Percentiles rank a stretch among this genome's conserved stretches.
These are phyloP conservation scores for Barnettozyma hawaiiensis DNA, from an alignment of 1,139 yeast genomes.

Conservation along the genomic window DNA sequence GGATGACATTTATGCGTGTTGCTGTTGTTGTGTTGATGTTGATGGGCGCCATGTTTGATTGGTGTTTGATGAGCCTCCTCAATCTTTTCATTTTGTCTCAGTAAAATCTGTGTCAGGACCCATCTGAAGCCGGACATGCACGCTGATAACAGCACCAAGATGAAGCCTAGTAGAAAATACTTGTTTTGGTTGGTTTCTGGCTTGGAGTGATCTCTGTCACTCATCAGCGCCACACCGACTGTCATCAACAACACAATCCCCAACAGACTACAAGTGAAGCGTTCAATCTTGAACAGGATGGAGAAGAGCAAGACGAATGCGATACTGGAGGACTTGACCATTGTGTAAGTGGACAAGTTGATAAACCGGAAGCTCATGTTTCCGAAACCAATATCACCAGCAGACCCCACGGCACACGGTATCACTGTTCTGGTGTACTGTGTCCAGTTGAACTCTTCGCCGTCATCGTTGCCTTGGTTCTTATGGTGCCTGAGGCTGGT, in stretches of 20 bases:
- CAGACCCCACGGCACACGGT: constrained; percentile 84
- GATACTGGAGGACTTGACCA: constrained; percentile 75
- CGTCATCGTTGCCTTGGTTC: too few species aligned
- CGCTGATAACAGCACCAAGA: constrained; percentile 71
- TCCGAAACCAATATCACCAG: constrained; percentile 92
- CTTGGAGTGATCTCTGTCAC: constrained; percentile 35
- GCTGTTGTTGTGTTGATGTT: neutral
- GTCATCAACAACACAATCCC: constrained; percentile 75
- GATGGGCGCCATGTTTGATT: neutral
- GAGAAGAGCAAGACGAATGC: constrained; percentile 88
- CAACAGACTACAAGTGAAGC: constrained; percentile 57
- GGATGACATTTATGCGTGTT: constrained; percentile 47
- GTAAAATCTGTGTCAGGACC: constrained; percentile 84
- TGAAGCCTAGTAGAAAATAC: constrained; percentile 48
- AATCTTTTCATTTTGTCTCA: constrained; percentile 59
- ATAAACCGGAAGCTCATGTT: constrained; percentile 77
- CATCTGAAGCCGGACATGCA: constrained; percentile 86
- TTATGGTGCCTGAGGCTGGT: constrained; percentile 4
- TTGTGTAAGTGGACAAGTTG: constrained; percentile 83
- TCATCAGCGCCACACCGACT: constrained; percentile 83
- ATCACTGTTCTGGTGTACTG: constrained; percentile 51
- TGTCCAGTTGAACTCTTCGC: constrained; percentile 22
- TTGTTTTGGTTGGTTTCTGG: constrained; percentile 17
- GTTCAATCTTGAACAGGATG: constrained; percentile 69
- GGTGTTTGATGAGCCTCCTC: constrained; percentile 30